These are phyloP conservation scores for Candida ulmi DNA, from an alignment of 805 yeast genomes.

Conservation along the genomic window DNA sequence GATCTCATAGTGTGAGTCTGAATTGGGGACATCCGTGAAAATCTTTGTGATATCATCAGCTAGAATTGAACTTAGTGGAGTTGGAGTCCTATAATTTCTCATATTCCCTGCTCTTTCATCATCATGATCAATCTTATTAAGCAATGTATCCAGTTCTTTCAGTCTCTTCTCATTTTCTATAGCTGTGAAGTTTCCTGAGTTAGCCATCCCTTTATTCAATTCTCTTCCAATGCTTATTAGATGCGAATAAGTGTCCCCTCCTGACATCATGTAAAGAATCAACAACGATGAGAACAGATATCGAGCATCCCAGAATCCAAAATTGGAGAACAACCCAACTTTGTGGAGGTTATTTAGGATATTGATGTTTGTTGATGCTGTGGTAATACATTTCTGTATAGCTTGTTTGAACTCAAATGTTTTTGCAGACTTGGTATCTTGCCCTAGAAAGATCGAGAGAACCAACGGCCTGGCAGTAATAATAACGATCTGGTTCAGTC, in stretches of 20 bases:
- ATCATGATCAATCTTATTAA: constrained; percentile 10
- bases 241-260: constrained; percentile 17
- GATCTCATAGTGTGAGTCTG: constrained; percentile 2
- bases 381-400: constrained; percentile 24
- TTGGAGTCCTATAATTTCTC: too few relatives aligned
- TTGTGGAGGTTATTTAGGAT: constrained; percentile 23
- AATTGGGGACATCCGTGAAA: constrained; percentile 11
- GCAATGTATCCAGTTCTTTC: constrained; percentile 20
- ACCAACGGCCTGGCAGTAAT: constrained; percentile 31
- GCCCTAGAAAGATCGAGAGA: constrained; percentile 29
- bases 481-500: constrained; percentile 30
- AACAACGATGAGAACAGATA: constrained; percentile 30
- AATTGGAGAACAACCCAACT: constrained; percentile 27
- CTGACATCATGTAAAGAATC: constrained; percentile 24
- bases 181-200: constrained; percentile 27
- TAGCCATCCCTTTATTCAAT: constrained; percentile 22
- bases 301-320: constrained; percentile 36
- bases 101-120: too few relatives aligned
- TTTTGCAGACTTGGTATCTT: constrained; percentile 8
- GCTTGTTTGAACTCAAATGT: constrained; percentile 23
- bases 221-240: constrained; percentile 18
- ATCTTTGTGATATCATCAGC: constrained; percentile 17
- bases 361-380: constrained; percentile 28
- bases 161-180: constrained; percentile 25
- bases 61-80: constrained; percentile 14